Percentiles rank a stretch among this genome's conserved stretches.
Conservation (phyloP, 148 eudicot genomes). For the Limonium bicolor region DNA sequence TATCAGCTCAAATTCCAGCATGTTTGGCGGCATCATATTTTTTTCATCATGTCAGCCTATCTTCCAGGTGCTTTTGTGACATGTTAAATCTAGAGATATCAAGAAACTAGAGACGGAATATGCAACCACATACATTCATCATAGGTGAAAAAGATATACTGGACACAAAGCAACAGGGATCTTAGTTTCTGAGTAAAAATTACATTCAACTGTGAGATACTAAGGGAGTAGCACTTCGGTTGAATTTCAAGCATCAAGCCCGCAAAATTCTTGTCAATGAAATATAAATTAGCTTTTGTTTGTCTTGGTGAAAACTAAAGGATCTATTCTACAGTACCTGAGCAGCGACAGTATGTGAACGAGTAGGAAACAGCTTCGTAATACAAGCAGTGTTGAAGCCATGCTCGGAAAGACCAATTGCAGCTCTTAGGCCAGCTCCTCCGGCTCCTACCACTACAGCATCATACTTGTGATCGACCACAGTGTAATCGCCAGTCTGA, state of each 20-base stretch:
- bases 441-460: constrained; percentile 98
- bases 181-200: neutral
- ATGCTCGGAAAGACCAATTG: constrained; percentile 93
- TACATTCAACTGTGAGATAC: neutral
- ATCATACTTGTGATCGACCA: constrained; percentile 93
- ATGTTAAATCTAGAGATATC: too few relatives aligned
- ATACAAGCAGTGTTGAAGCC: constrained; percentile 97
- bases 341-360: constrained; percentile 96
- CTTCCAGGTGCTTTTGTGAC: too few relatives aligned
- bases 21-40: too few relatives aligned
- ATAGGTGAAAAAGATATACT: neutral
- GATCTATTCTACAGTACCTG: constrained; percentile 29
- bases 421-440: constrained; percentile 95
- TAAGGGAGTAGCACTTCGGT: neutral
- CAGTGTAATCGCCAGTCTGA: constrained; percentile 31
- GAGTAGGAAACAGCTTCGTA: constrained; percentile 96
- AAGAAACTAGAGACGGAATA: too few relatives aligned
- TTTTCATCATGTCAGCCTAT: too few relatives aligned
- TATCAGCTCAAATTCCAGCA: too few relatives aligned
- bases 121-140: too few relatives aligned
- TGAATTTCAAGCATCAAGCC: neutral
- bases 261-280: too few relatives aligned
- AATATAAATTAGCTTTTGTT: too few relatives aligned
- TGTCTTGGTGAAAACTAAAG: neutral
- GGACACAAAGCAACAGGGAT: neutral